phyloP scores from a whole-genome alignment of 2,329 filamentous ascomycete genomes.

The Monosporascus sp. region DNA sequence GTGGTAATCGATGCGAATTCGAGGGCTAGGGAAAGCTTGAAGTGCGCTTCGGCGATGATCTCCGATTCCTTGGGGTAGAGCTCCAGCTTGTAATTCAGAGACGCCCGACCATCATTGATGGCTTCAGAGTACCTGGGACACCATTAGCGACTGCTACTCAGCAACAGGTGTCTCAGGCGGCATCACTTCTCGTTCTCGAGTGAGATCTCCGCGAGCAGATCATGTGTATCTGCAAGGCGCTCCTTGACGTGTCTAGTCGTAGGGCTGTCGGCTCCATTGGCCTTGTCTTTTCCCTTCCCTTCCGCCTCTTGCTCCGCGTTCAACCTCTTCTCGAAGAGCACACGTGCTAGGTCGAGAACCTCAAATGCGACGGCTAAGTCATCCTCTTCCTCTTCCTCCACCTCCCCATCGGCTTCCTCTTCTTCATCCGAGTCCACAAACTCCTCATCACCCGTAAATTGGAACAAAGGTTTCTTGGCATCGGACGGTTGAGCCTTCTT shows the following conservation, averaged over 20 bases:
- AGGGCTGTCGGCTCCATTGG: conserved; percentile 32
- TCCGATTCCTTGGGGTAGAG: conserved; percentile 77
- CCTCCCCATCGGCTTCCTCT: conserved; percentile 43
- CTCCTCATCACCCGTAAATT: conserved; percentile 91
- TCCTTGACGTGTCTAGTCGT: conserved; percentile 64
- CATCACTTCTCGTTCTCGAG: conserved; percentile 80
- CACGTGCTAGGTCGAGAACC: conserved; percentile 73
- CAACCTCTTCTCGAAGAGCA: conserved; percentile 56
- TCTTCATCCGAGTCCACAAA: conserved; percentile 80
- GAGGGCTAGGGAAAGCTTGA: conserved; percentile 88
- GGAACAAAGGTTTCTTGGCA: conserved; percentile 74
- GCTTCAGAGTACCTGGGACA: conserved; percentile 66
- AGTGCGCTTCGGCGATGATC: conserved; percentile 89
- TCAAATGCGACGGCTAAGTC: conserved; percentile 77
- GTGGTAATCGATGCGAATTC: conserved; percentile 83
- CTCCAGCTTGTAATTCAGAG: conserved; percentile 72
- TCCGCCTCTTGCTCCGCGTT: conserved; percentile 33
- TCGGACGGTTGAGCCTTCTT: conserved; percentile 31
- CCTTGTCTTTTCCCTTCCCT: conserved; percentile 37
- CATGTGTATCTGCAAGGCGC: conserved; percentile 85
- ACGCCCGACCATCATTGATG: conserved; percentile 74
- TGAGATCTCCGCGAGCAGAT: conserved; percentile 93
- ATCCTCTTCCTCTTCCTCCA: conserved; percentile 52
- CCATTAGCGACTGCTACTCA: conserved; percentile 12
- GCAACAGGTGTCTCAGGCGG: neutral